A percentile compares a stretch with the other conserved stretches of the same genome.
Evolutionary conservation across 305 asterid species (phyloP).

Genomic region (Fraxinus angustifolia): DNA sequence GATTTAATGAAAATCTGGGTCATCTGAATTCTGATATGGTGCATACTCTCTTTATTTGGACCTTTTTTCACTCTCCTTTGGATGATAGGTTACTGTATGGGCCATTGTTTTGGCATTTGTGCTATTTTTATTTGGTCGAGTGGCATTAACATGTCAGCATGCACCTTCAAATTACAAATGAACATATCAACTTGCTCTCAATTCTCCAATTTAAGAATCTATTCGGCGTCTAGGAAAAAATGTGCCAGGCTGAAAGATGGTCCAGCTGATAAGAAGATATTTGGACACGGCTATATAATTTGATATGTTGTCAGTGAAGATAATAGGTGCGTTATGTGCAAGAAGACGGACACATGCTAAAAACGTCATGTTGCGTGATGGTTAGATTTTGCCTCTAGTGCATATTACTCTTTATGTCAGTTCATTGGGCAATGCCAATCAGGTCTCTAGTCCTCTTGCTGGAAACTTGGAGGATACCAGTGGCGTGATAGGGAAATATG

Average conservation of each 20-base stretch:
- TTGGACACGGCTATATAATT: not conserved
- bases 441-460: not conserved
- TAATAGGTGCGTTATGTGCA: not conserved
- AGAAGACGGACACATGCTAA: not conserved
- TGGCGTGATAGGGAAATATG: not conserved
- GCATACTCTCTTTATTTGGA: not conserved
- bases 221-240: not conserved
- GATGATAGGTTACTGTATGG: not conserved
- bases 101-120: not conserved
- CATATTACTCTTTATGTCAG: not conserved
- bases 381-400: not conserved
- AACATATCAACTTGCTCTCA: not conserved
- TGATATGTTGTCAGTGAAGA: not conserved
- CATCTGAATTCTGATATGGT: not conserved
- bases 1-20: not conserved
- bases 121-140: not conserved
- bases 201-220: not conserved
- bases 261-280: not conserved
- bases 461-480: not conserved
- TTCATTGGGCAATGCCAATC: not conserved
- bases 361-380: not conserved
- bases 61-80: not conserved
- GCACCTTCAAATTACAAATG: not conserved
- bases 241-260: not conserved
- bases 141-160: not conserved